These are phyloP conservation scores for Gryganskiella cystojenkinii DNA, from an alignment of 192 early-diverging fungal genomes.

Conservation along the genomic window DNA sequence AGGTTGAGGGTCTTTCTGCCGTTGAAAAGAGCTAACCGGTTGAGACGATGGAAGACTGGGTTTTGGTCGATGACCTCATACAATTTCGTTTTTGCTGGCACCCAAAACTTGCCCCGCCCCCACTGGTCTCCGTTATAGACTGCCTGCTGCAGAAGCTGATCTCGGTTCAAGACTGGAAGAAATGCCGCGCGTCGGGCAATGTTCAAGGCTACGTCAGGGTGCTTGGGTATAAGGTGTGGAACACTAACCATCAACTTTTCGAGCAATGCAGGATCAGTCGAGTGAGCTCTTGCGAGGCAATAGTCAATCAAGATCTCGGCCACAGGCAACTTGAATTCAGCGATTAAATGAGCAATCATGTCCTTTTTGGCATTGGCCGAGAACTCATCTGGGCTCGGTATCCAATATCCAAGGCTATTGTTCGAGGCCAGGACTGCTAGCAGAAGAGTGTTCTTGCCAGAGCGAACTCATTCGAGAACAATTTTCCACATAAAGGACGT, in stretches of 20 bases:
- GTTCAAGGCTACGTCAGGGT: slow-evolving; percentile 20
- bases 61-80: slow-evolving; percentile 16
- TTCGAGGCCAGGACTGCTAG: not conserved
- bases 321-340: slow-evolving; percentile 9
- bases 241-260: slow-evolving; percentile 10
- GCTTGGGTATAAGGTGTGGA: slow-evolving; percentile 9
- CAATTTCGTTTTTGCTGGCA: slow-evolving; percentile 6
- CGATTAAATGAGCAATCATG: slow-evolving; percentile 19
- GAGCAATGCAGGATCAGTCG: slow-evolving; percentile 6
- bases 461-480: slow-evolving; percentile 6
- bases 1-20: not conserved
- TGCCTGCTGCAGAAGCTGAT: slow-evolving; percentile 5
- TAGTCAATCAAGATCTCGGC: slow-evolving; percentile 12
- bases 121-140: slow-evolving; percentile 11
- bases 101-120: slow-evolving; percentile 1
- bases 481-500: slow-evolving; percentile 10
- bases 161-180: slow-evolving; percentile 11
- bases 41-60: slow-evolving; percentile 8
- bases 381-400: slow-evolving; percentile 13
- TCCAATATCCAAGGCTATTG: slow-evolving; percentile 23
- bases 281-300: slow-evolving; percentile 18
- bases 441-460: slow-evolving; percentile 7
- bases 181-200: slow-evolving; percentile 13
- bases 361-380: slow-evolving; percentile 9
- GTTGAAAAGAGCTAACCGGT: slow-evolving; percentile 10